Evolutionary conservation across 148 eudicot genomes (phyloP), one percentile per base, ranked within the genome.

Genomic region (Vaccinium corymbosum): DNA sequence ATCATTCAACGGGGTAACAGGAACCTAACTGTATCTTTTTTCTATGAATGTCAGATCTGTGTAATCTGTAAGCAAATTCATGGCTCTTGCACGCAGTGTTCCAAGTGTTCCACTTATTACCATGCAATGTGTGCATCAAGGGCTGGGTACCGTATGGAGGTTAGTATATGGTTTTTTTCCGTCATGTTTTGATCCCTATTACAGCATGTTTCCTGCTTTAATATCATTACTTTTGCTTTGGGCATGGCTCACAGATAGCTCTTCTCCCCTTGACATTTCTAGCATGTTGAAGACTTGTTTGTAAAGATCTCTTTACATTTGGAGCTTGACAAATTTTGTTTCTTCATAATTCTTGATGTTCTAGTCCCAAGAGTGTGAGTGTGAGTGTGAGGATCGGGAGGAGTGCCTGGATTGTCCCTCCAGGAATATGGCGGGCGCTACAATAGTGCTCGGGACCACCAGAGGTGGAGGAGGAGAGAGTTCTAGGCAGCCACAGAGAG

Each of bases 81-180:
- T 91, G 99, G 99, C 49, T 95, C 99, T 16, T 97, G 99, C 87
- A 97, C 99, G 81, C 99, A 94, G 83, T 97, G 99, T 84, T 89
- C 92, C 89, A 97, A 93, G 91, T 97, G 99, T 53, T 97, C 99
- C 50, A 97, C 99, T 59, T 93, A 97, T 89, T 97, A 91, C 90
- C 99, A 97, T 89, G 99, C 98, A 35, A 95, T 92, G 94, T 97
- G 99, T 50, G 99, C 99, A 82, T 93, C 99, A 83, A 89, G 98
- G 88, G 99, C 99, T 57, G 99, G 99, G 77, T 94, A 94, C 70
- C 97, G 94, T 76, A 97, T 97, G 99, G 99, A 97, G 98, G 99
- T 97, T 71, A 87, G 87, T 84, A 27, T 78, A 9, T 51, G 80
- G 57, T 52, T 42, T 42, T 42, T 42, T 42, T 42, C 53, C 25